Base-by-base conservation (phyloP, 306 rosid genomes). In the Cotoneaster glaucophyllus region DNA sequence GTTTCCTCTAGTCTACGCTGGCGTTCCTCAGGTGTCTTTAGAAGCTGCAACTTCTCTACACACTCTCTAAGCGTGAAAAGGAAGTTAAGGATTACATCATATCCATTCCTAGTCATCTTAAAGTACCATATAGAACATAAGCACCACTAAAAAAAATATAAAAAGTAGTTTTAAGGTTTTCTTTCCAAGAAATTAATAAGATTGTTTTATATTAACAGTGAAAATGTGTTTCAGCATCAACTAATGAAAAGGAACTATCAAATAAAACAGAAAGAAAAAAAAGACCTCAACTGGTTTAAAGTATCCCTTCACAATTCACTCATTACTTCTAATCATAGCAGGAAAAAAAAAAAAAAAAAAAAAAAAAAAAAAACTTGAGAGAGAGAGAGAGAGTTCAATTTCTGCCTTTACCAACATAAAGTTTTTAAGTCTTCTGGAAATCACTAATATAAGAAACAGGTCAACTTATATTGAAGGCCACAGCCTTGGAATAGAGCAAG, bases 11-110 rank as follows among this genome's bases (percentile, higher is more conserved):
- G 84, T 77, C 99, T 96, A 22, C 99, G 97, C 75, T 89, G 98
- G 61, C 99, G 98, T 77, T 96, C 99, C 86, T 96, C 98, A 3
- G 97, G 99, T 25, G 98, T 88, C 87, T 89, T 96, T 71, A 96
- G 74, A 81, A 90, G 90, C 86, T 96, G 99, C 86, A 96, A 81
- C 81, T 96, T 96, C 90, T 96, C 99, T 4, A 96, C 98, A 84
- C 99, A 96, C 87, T 96, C 99, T 87, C 99, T 86, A 77, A 96
- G 99, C 97, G 99, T 96, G 78, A 79, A 74, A 64, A 75, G 53
- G 48, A 74, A 83, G 97, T 96, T 75, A 93, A 89, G 93, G 93
- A 84, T 83, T 56, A 77, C 76, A 26, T 28, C 75, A 82, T 54
- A 56, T 39, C 44, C 19, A 34, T 24, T 70, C 57, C 34, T 28